Conservation (phyloP, 768 basidiomycete species). For the Roridomyces roridus region DNA sequence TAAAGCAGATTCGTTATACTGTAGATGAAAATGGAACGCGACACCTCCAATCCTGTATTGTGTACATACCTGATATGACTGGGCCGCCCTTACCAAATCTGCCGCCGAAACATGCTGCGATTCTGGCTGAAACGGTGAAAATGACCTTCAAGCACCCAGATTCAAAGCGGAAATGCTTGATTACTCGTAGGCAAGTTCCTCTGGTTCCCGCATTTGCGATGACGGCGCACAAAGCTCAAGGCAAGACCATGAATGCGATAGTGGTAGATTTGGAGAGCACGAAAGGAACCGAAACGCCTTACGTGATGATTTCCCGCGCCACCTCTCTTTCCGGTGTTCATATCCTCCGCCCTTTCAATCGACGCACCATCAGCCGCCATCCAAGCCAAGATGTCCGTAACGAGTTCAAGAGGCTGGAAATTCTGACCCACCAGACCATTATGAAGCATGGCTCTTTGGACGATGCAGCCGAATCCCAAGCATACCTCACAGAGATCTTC, state of each 20-base stretch:
- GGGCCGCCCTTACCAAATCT: background rate
- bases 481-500: background rate
- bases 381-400: background rate
- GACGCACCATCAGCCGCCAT: background rate
- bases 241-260: background rate
- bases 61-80: constrained; percentile 4
- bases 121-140: background rate
- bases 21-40: background rate
- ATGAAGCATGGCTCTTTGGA: background rate
- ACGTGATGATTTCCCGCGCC: background rate
- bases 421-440: background rate
- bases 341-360: background rate
- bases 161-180: background rate
- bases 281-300: background rate
- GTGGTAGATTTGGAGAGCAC: background rate
- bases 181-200: background rate
- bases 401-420: background rate
- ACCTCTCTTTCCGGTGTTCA: constrained; percentile 1
- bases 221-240: constrained; percentile 1
- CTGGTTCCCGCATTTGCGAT: background rate
- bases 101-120: constrained; percentile 1
- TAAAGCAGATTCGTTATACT: background rate
- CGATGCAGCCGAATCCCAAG: background rate
- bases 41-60: background rate
- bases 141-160: constrained; percentile 1